A percentile compares a stretch with the other conserved stretches of the same genome.
These are phyloP conservation scores for Trichosporon sp. DNA, from an alignment of 1,284 basidiomycete genomes.

Conservation along the genomic window DNA sequence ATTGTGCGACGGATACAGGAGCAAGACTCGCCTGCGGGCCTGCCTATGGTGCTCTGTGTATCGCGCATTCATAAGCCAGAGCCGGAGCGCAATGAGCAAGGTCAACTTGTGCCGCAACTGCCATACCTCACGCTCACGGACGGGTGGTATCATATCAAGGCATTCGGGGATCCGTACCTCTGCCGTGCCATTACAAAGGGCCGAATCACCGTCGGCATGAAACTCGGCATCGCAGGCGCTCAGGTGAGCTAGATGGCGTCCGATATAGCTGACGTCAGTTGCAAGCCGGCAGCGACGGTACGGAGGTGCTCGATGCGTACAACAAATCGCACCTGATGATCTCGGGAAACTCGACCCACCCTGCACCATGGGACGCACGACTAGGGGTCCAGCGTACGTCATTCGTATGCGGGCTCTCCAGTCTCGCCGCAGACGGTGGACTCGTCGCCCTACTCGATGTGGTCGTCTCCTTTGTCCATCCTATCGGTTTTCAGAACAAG, in stretches of 20 bases:
- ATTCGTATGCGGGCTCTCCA: slow-evolving; percentile 69
- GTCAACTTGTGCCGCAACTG: slow-evolving; percentile 36
- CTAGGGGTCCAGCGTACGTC: slow-evolving; percentile 63
- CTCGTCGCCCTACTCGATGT: slow-evolving; percentile 69
- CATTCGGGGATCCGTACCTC: slow-evolving; percentile 67
- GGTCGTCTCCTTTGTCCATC: slow-evolving; percentile 49
- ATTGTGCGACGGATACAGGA: slow-evolving; percentile 62
- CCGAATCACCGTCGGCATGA: slow-evolving; percentile 67
- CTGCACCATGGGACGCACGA: slow-evolving; percentile 80
- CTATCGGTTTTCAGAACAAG: background rate
- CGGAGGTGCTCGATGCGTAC: slow-evolving; percentile 77
- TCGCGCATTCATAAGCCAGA: slow-evolving; percentile 61
- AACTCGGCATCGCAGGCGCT: slow-evolving; percentile 74
- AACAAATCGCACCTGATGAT: slow-evolving; percentile 61
- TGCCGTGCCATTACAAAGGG: slow-evolving; percentile 63
- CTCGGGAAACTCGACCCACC: slow-evolving; percentile 74
- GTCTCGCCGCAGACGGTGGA: slow-evolving; percentile 77
- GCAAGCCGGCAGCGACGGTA: slow-evolving; percentile 65
- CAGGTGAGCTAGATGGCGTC: slow-evolving; percentile 53
- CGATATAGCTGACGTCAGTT: slow-evolving; percentile 53
- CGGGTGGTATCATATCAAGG: slow-evolving; percentile 87
- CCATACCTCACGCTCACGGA: slow-evolving; percentile 75
- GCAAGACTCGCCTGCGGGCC: slow-evolving; percentile 57
- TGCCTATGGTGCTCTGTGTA: slow-evolving; percentile 74
- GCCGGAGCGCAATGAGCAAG: slow-evolving; percentile 48